phyloP scores from a whole-genome alignment of 2,329 filamentous ascomycete species.

The Scedosporium dehoogii region DNA sequence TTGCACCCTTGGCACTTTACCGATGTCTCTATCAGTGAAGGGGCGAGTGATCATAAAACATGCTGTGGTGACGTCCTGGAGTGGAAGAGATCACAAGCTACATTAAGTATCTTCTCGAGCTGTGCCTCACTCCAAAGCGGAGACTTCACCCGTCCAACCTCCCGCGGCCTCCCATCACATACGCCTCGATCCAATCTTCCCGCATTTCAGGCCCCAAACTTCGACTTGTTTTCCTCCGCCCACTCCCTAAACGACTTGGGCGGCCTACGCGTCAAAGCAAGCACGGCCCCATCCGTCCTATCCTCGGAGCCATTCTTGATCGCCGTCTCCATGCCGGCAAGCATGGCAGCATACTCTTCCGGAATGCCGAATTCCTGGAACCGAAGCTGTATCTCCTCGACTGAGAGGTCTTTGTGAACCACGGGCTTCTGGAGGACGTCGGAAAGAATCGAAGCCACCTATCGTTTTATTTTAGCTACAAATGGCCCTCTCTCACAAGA shows the following conservation, averaged over 20 bases:
- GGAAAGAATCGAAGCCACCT: conserved; percentile 24
- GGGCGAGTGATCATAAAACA: too few relatives aligned
- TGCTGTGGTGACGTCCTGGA: too few relatives aligned
- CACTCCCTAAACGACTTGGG: conserved; percentile 13
- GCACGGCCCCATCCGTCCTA: conserved; percentile 22
- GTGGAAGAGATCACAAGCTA: too few relatives aligned
- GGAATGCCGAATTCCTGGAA: neutral
- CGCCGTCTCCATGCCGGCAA: conserved; percentile 22
- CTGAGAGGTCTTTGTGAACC: conserved; percentile 22
- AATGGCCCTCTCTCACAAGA: too few relatives aligned
- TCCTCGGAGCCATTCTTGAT: conserved; percentile 26
- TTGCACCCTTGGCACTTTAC: too few relatives aligned
- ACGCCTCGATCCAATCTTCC: too few relatives aligned
- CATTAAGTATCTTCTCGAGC: too few relatives aligned
- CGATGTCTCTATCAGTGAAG: too few relatives aligned
- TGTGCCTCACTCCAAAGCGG: too few relatives aligned
- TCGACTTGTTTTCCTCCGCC: neutral
- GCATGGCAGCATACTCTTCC: conserved; percentile 14
- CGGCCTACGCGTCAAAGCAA: conserved; percentile 21
- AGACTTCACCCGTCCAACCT: too few relatives aligned
- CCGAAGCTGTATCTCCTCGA: conserved; percentile 18
- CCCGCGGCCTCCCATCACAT: too few relatives aligned
- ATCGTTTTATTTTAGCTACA: neutral
- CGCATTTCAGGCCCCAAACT: neutral
- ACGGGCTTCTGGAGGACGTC: conserved; percentile 22